Base-by-base conservation (phyloP, 768 basidiomycete genomes). In the Lactarius sp. region DNA sequence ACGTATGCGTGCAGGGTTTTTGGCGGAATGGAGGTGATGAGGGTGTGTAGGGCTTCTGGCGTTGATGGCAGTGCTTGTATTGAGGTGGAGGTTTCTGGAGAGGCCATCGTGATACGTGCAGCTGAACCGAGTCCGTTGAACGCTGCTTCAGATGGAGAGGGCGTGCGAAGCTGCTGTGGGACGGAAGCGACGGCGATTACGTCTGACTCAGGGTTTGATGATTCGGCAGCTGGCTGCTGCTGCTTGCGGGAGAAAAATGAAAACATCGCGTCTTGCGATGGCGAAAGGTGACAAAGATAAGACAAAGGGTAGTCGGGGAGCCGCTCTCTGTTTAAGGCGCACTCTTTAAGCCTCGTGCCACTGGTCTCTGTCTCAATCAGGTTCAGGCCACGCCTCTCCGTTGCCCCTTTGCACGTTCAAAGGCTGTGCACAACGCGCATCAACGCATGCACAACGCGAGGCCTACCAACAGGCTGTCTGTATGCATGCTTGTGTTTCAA, bases 1-100 rank as follows among this genome's bases (percentile, higher is more conserved):
- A 81, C 79, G 73, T 87, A 89, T 1, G 79, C 62, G 70, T 88
- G 86, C 0, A 90, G 76, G 0, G 80, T 84, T 73, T 88, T 85
- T 7, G 88, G 76, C 12, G 88, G 88, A 46, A 90, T 79, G 13
- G 83, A 78, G 36, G 76, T 71, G 69, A 90, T 77, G 65, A 87
- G 79, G 6, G 80, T 69, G 51, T 79, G 74, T 2, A 90, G 75
- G 78, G 65, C 72, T 44, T 73, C 74, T 52, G 71, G 71, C 12
- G 56, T 61, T 2, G 70, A 67, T 36, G 67, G 62, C 34, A 64
- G 66, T 5, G 50, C 53, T 37, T 62, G 66, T 55, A 66, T 67
- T 62, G 31, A 76, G 71, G 18, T 72, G 71, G 74, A 69, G 8
- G 68, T 68, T 42, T 66, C 71, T n/a, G 64, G 71, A 67, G 62